A percentile compares a stretch with the other conserved stretches of the same genome.
Evolutionary conservation across 345 rosid genomes (phyloP).

Genomic region (Melaleuca quinquenervia): DNA sequence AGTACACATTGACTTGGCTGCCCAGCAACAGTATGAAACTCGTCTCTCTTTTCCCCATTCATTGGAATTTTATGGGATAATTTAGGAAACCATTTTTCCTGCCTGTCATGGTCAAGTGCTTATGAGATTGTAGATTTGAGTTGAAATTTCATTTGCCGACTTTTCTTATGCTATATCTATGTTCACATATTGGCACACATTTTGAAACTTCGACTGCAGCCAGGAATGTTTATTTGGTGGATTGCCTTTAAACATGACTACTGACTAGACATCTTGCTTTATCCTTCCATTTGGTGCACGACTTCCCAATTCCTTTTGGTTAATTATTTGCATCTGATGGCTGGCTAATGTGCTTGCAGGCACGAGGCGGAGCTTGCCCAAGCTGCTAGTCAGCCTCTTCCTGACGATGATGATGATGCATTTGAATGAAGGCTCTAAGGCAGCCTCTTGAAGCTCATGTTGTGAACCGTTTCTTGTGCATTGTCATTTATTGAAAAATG

Average conservation of each 20-base stretch:
- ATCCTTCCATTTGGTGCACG: neutral
- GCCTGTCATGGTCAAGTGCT: neutral
- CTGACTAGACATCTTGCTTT: neutral
- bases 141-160: neutral
- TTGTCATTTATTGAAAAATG: neutral
- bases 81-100: neutral
- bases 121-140: neutral
- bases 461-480: neutral
- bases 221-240: neutral
- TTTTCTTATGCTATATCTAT: neutral
- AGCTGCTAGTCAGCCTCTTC: conserved; percentile 80
- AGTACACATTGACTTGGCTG: conserved; percentile 71
- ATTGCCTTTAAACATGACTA: neutral
- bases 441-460: neutral
- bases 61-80: neutral
- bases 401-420: conserved; percentile 68
- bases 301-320: neutral
- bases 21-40: conserved; percentile 73
- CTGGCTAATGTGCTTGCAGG: conserved; percentile 13
- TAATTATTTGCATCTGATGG: neutral
- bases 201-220: neutral
- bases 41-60: neutral
- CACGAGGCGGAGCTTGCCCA: conserved; percentile 71
- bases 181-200: neutral
- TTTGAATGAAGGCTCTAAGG: conserved; percentile 33